Evolutionary conservation across 169 alveolate genomes (phyloP).

Genomic region (Plasmodium gonderi): DNA sequence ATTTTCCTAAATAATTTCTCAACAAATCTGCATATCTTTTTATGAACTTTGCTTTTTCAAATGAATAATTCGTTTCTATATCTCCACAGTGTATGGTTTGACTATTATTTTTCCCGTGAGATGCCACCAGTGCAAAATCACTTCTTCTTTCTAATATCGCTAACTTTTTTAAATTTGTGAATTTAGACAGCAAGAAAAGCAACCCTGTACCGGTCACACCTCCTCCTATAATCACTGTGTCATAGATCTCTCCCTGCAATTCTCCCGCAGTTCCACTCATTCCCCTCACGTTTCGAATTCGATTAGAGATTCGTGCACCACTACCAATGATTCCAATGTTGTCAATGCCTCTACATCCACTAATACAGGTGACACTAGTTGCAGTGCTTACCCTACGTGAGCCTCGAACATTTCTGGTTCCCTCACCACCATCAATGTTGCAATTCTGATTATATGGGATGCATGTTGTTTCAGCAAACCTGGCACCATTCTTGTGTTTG

Average conservation of each 20-base stretch:
- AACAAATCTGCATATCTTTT: constrained; percentile 89
- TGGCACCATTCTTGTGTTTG: background rate
- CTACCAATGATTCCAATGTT: too few relatives aligned
- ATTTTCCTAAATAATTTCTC: constrained; percentile 85
- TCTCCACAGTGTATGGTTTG: constrained; percentile 91
- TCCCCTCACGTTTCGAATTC: background rate
- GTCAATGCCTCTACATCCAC: too few relatives aligned
- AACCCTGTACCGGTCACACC: constrained; percentile 91
- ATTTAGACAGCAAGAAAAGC: constrained; percentile 84
- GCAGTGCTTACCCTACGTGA: background rate
- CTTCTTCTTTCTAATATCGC: constrained; percentile 86
- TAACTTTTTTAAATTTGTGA: constrained; percentile 84
- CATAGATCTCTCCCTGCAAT: constrained; percentile 75
- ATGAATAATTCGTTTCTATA: constrained; percentile 89
- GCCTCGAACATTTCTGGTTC: background rate
- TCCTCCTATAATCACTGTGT: constrained; percentile 89
- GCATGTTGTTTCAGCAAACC: background rate
- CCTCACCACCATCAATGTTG: background rate
- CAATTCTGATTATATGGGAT: background rate
- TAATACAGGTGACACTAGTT: too few relatives aligned
- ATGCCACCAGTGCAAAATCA: constrained; percentile 87
- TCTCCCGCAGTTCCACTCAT: too few relatives aligned
- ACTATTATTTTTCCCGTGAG: constrained; percentile 88
- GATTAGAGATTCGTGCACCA: too few relatives aligned
- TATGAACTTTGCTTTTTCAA: constrained; percentile 85